Percentiles rank a stretch among this genome's conserved stretches.
Evolutionary conservation across 495 filamentous ascomycete genomes (phyloP).

Genomic region (Darksidea phi): DNA sequence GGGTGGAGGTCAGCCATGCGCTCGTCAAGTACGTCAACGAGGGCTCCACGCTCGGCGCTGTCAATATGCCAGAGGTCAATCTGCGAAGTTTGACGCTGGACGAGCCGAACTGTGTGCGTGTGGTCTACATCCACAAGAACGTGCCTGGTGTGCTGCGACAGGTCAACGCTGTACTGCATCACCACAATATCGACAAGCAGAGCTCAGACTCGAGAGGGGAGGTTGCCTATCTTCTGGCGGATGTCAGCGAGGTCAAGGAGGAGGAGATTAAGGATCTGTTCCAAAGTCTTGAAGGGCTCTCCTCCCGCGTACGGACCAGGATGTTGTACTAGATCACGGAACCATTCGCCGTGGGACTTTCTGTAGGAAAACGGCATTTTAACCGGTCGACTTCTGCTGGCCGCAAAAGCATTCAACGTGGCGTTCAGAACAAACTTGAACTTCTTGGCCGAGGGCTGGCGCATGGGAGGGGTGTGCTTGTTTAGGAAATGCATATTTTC

Average conservation of each 20-base stretch:
- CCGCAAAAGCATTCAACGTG: slow-evolving; percentile 33
- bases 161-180: slow-evolving; percentile 88
- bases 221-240: slow-evolving; percentile 96
- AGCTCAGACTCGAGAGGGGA: slow-evolving; percentile 94
- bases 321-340: slow-evolving; percentile 67
- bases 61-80: slow-evolving; percentile 93
- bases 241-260: slow-evolving; percentile 81
- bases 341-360: not conserved
- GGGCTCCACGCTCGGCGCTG: slow-evolving; percentile 82
- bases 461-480: not conserved
- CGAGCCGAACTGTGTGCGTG: slow-evolving; percentile 81
- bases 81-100: slow-evolving; percentile 84
- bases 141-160: slow-evolving; percentile 89
- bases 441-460: not conserved
- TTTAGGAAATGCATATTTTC: slow-evolving; percentile 1
- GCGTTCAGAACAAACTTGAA: slow-evolving; percentile 16
- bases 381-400: not conserved
- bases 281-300: slow-evolving; percentile 74
- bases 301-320: slow-evolving; percentile 75
- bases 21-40: slow-evolving; percentile 91
- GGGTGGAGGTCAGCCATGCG: slow-evolving; percentile 84
- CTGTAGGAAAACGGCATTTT: too few species aligned
- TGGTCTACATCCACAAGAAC: slow-evolving; percentile 95
- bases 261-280: slow-evolving; percentile 82
- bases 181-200: slow-evolving; percentile 98